phyloP scores from a whole-genome alignment of 2,329 filamentous ascomycete species.

The Fusarium keratoplasticum region DNA sequence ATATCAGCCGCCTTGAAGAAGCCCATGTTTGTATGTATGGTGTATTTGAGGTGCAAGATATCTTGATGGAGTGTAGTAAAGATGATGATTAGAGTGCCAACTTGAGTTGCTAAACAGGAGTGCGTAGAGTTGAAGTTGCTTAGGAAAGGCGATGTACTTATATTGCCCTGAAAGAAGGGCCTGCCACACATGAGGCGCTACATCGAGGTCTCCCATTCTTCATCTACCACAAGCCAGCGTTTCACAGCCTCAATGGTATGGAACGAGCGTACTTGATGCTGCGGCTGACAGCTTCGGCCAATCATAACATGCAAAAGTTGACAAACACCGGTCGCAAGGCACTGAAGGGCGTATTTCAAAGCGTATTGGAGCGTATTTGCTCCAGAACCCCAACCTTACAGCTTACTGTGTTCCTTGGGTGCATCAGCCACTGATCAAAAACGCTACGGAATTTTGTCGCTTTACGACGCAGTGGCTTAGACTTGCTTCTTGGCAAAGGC shows the following conservation, averaged over 20 bases:
- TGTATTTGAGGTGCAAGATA: neutral
- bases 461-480: neutral
- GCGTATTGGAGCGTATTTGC: neutral
- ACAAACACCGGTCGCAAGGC: neutral
- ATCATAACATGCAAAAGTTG: neutral
- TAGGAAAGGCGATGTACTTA: neutral
- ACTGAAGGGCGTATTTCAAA: neutral
- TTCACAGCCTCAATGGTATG: neutral
- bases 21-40: constrained; percentile 4
- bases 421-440: neutral
- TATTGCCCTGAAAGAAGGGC: neutral
- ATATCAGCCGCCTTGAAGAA: constrained; percentile 19
- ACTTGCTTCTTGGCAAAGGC: neutral
- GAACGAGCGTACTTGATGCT: neutral
- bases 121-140: neutral
- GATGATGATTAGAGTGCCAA: neutral
- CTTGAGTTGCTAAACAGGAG: neutral
- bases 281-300: neutral
- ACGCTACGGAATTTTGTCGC: neutral
- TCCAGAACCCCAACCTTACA: neutral
- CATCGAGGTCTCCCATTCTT: neutral
- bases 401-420: neutral
- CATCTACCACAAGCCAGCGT: neutral
- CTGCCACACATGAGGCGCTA: neutral
- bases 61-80: neutral